Evolutionary conservation across 148 eudicot genomes (phyloP).

Genomic region (Rheum nobile): DNA sequence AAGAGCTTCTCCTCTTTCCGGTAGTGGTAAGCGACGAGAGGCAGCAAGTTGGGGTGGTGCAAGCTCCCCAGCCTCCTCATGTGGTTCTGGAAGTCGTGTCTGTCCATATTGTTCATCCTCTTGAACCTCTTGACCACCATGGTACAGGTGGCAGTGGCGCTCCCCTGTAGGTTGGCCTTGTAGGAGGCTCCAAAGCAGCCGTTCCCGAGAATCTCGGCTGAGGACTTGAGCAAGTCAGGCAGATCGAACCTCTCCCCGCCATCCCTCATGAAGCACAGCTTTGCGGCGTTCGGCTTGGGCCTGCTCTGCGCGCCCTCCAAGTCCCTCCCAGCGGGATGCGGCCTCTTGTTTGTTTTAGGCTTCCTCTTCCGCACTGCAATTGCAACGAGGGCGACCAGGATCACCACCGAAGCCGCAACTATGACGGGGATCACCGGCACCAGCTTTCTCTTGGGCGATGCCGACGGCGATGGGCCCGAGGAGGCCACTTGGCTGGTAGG

Average conservation of each 20-base stretch:
- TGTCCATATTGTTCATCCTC: slow-evolving; percentile 69
- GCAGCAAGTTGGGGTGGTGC: slow-evolving; percentile 55
- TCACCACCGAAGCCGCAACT: not conserved
- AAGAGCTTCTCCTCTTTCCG: slow-evolving; percentile 78
- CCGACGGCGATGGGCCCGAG: not conserved
- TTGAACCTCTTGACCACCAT: slow-evolving; percentile 73
- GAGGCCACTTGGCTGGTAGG: not conserved
- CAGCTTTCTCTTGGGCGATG: not conserved
- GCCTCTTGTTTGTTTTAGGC: not conserved
- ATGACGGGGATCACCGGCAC: not conserved
- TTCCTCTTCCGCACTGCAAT: not conserved
- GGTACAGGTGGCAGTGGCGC: too few species aligned
- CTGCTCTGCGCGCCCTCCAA: too few species aligned
- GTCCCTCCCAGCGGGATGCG: slow-evolving; percentile 3
- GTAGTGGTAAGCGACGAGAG: slow-evolving; percentile 60
- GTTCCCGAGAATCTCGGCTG: slow-evolving; percentile 77
- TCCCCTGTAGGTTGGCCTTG: slow-evolving; percentile 44
- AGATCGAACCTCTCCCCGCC: slow-evolving; percentile 44
- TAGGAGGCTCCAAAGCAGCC: slow-evolving; percentile 82
- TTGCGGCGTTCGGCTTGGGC: too few species aligned
- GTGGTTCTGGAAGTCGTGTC: slow-evolving; percentile 73
- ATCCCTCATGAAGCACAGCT: slow-evolving; percentile 43
- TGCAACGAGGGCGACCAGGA: not conserved
- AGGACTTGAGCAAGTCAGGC: slow-evolving; percentile 50
- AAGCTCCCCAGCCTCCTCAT: slow-evolving; percentile 65